Percentiles rank a stretch among this genome's conserved stretches.
Conservation (phyloP, 371 early-diverging fungal genomes). For the Saksenaea oblongispora region DNA sequence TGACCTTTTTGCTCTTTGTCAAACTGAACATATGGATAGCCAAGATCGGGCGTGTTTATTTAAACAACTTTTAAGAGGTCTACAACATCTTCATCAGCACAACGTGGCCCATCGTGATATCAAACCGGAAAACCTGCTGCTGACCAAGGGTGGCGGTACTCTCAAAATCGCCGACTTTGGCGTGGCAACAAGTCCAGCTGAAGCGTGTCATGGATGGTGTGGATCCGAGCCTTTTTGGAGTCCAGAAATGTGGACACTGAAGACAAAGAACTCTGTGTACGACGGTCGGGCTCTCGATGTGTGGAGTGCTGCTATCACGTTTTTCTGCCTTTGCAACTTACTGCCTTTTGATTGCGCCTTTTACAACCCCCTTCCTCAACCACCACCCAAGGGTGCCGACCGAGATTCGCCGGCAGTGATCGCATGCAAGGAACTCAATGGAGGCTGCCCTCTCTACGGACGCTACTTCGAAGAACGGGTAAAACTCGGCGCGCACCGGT, state of each 20-base stretch:
- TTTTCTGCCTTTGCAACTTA: conserved; percentile 76
- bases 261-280: conserved; percentile 60
- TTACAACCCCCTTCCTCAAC: conserved; percentile 56
- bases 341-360: conserved; percentile 63
- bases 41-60: conserved; percentile 59
- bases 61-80: conserved; percentile 91
- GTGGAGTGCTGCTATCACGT: conserved; percentile 86
- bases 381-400: conserved; percentile 42
- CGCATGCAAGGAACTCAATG: conserved; percentile 29
- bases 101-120: conserved; percentile 91
- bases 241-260: conserved; percentile 72
- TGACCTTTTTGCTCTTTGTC: conserved; percentile 58
- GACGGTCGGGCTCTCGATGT: conserved; percentile 81
- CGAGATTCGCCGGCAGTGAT: conserved; percentile 46
- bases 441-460: conserved; percentile 36
- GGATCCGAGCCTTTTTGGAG: conserved; percentile 92
- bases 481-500: conserved; percentile 4
- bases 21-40: conserved; percentile 36
- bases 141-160: conserved; percentile 72
- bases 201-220: conserved; percentile 76
- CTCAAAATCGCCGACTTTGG: conserved; percentile 99
- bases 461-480: conserved; percentile 26
- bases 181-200: conserved; percentile 75
- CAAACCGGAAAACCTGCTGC: conserved; percentile 91
- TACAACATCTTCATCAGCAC: conserved; percentile 93